phyloP scores from a whole-genome alignment of 495 filamentous ascomycete species.

The Tuber aestivum region DNA sequence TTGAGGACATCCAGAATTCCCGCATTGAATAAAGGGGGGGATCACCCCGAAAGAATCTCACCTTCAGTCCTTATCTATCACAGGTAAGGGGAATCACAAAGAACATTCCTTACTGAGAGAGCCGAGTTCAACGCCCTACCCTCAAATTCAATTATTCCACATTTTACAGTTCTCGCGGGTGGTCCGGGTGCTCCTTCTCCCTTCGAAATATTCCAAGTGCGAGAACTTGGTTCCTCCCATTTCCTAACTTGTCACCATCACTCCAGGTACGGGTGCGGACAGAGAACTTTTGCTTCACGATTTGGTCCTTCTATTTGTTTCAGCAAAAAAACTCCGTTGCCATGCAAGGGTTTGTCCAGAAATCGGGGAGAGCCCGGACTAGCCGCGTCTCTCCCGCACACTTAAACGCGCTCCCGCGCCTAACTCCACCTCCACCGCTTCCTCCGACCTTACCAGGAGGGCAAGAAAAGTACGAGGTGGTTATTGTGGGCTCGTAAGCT shows the following conservation, averaged over 20 bases:
- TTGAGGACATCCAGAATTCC: background rate
- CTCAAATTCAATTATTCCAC: background rate
- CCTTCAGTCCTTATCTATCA: background rate
- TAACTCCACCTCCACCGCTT: conserved; percentile 18
- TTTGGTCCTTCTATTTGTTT: background rate
- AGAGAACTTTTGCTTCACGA: background rate
- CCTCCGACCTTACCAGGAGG: background rate
- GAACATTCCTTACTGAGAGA: background rate
- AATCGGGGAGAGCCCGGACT: conserved; percentile 15
- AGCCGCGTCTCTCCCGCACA: conserved; percentile 30
- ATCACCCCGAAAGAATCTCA: background rate
- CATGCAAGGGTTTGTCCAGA: conserved; percentile 33
- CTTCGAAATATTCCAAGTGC: background rate
- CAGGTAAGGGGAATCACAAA: background rate
- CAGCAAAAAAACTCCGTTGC: background rate
- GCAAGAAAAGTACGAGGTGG: conserved; percentile 27
- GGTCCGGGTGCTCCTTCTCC: background rate
- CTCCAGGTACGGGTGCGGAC: background rate
- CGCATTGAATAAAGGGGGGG: background rate
- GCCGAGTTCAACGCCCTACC: background rate
- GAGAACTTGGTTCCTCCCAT: background rate
- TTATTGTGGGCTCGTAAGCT: conserved; percentile 35
- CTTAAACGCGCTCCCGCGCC: conserved; percentile 27
- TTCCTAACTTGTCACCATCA: background rate
- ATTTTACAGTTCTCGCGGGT: no score